These are phyloP conservation scores for Dactylonectria estremocensis DNA, from an alignment of 2,329 filamentous ascomycete genomes.

Conservation along the genomic window DNA sequence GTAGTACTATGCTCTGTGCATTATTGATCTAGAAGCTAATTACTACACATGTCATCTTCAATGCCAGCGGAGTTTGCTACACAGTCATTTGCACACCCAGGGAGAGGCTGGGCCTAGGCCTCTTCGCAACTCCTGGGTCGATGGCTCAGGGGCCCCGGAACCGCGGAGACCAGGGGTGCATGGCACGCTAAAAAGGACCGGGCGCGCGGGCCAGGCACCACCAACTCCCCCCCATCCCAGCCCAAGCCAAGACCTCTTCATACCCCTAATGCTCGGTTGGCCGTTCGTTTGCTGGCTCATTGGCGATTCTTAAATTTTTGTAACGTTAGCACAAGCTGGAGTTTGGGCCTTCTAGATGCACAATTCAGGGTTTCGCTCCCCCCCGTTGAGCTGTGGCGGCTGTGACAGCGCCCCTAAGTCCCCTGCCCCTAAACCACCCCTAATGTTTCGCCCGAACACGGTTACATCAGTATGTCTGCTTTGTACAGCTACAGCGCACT, in stretches of 20 bases:
- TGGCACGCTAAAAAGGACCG: conserved; percentile 35
- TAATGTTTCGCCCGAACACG: background rate
- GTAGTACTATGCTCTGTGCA: no score
- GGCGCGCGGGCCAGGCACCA: conserved; percentile 42
- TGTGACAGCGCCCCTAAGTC: conserved; percentile 42
- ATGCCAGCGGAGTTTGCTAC: background rate
- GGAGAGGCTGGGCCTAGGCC: conserved; percentile 6
- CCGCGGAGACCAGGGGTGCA: conserved; percentile 35
- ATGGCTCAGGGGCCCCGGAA: conserved; percentile 42
- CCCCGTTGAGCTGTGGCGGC: conserved; percentile 33
- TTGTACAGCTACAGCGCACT: no score
- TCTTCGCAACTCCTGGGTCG: conserved; percentile 20
- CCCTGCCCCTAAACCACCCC: conserved; percentile 1
- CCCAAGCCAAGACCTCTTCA: no score
- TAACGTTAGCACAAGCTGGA: no score
- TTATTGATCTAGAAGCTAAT: no score
- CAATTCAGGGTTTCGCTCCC: no score
- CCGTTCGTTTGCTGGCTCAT: no score
- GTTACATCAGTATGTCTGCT: background rate
- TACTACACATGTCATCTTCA: no score
- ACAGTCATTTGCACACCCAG: background rate
- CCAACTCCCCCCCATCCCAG: background rate
- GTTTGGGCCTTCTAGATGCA: no score
- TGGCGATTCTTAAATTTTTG: no score
- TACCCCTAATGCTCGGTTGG: no score